These are phyloP conservation scores for Adansonia grandidieri DNA, from an alignment of 441 rosid species.

Conservation along the genomic window DNA sequence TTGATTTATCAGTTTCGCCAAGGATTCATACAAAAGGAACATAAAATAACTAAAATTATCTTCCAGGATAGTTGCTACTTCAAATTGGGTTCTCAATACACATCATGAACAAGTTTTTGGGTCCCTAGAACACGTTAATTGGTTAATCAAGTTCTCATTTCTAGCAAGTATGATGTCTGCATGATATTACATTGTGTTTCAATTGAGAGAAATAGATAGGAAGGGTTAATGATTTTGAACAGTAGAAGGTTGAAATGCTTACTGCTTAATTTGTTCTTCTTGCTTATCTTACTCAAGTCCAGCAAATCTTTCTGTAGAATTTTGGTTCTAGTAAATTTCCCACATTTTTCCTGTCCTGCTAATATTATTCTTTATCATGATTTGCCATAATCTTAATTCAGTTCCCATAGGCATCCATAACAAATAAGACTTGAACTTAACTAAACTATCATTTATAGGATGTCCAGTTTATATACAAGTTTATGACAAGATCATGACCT, in stretches of 20 bases:
- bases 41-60: background rate
- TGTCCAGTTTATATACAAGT: background rate
- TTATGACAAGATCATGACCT: slow-evolving; percentile 6
- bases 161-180: background rate
- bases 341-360: background rate
- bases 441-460: background rate
- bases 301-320: background rate
- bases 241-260: background rate
- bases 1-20: background rate
- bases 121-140: background rate
- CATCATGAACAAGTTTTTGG: background rate
- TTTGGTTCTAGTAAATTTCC: background rate
- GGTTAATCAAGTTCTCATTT: background rate
- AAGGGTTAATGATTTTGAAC: background rate
- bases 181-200: background rate
- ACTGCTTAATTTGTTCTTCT: background rate
- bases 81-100: background rate
- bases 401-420: background rate
- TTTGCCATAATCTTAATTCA: background rate
- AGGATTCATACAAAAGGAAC: background rate
- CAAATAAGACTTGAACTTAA: background rate
- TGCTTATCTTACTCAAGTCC: background rate
- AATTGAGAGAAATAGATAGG: background rate
- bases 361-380: background rate
- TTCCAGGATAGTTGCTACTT: background rate